Base-by-base conservation (phyloP, 1,139 yeast genomes). In the Diutina ranongensis region DNA sequence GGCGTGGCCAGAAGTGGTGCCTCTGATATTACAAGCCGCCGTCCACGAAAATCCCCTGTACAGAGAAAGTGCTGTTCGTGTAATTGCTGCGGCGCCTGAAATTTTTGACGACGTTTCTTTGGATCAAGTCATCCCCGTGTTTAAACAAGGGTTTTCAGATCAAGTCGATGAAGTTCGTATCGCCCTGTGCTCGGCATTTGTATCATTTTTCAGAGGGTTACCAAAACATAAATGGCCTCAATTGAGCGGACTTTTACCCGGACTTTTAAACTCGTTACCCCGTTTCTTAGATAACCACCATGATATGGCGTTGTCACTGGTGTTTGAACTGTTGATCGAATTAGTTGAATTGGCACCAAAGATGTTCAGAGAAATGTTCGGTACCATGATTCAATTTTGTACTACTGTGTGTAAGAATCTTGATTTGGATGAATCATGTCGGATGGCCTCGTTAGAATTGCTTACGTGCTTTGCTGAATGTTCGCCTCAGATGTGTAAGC, bases 321-420 rank as follows among this genome's bases (percentile, higher is more conserved):
- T 89, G n/a, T 74, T 92, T 52, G 96, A 87, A 62, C 75, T 89
- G 10, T 72, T 92, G 55, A 87, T 89, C 49, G 97, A 92, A 56
- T 73, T 92, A 50, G 96, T 89, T 9, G 94, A 84, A 54, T 68
- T 89, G 51, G 97, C 97, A 10, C 98, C 98, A 46, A 92, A 89
- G 59, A 78, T 92, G 79, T 92, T 92, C 67, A 79, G 77, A 57
- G 87, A 86, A 45, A 85, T 89, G 85, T 89, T 92, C 62, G 80
- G 84, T 45, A 82, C 87, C 22, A 80, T 92, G 45, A 78, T 89
- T 47, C 86, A 85, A 50, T 92, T 92, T 58, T 80, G 94, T 56
- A 74, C 88, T 15, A 78, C 80, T 27, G 92, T 92, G 31, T 76
- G 89, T 45, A 85, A 85, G 58, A 82, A 87, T 62, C 78, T 75